A percentile compares a stretch with the other conserved stretches of the same genome.
phyloP scores from a whole-genome alignment of 2,329 filamentous ascomycete species.

The Diaporthe sp. region DNA sequence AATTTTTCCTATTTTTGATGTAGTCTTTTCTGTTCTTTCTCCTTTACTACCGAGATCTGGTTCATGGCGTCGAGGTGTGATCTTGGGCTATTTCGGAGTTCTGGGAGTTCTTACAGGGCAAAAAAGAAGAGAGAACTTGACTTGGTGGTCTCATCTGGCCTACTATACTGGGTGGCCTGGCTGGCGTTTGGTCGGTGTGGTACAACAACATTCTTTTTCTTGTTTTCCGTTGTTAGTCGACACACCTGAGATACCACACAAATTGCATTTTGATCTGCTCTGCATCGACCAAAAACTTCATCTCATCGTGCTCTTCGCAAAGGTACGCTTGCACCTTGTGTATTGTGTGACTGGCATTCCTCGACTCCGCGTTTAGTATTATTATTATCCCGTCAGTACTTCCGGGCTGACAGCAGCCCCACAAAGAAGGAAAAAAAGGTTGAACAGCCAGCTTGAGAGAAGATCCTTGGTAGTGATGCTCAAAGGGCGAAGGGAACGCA shows the following conservation, averaged over 20 bases:
- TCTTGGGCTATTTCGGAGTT: neutral
- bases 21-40: neutral
- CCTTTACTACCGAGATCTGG: neutral
- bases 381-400: too few relatives aligned
- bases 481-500: too few relatives aligned
- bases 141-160: neutral
- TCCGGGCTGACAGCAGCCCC: neutral
- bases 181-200: neutral
- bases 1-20: neutral
- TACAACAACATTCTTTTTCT: neutral
- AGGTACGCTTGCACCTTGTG: too few relatives aligned
- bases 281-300: neutral
- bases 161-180: conserved; percentile 7
- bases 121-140: neutral
- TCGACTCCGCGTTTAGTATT: neutral
- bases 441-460: neutral
- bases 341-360: neutral
- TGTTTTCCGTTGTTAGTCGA: neutral
- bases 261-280: conserved; percentile 15
- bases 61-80: neutral
- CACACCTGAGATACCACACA: conserved; percentile 34
- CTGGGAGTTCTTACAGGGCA: neutral
- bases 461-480: too few relatives aligned
- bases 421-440: too few relatives aligned
- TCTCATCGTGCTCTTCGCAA: too few relatives aligned